These are phyloP conservation scores for Xanthoconium purpureum DNA, from an alignment of 768 basidiomycete genomes.

Conservation along the genomic window DNA sequence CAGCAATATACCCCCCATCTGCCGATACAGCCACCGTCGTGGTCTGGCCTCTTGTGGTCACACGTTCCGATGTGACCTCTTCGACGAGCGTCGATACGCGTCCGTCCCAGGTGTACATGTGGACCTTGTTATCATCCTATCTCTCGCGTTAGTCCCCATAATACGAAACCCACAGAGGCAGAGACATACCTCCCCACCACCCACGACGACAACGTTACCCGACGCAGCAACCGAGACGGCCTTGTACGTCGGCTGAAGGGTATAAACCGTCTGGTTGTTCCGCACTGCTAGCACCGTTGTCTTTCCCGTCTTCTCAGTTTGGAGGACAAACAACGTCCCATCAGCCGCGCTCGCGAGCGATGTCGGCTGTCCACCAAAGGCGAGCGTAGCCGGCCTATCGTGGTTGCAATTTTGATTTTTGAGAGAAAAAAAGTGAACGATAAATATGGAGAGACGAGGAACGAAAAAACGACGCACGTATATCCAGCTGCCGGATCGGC, in stretches of 20 bases:
- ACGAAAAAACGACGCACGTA: slow-evolving; percentile 24
- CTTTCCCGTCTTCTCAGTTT: slow-evolving; percentile 44
- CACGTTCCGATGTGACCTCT: slow-evolving; percentile 56
- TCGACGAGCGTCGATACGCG: slow-evolving; percentile 49
- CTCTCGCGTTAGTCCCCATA: too few relatives aligned
- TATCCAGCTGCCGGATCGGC: slow-evolving; percentile 41
- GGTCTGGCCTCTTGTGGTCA: slow-evolving; percentile 55
- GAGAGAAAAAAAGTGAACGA: not conserved
- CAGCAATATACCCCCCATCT: slow-evolving; percentile 69
- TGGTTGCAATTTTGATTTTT: not conserved
- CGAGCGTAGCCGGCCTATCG: slow-evolving; percentile 47
- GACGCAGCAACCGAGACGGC: slow-evolving; percentile 58
- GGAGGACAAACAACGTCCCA: slow-evolving; percentile 57
- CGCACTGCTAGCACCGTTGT: slow-evolving; percentile 59
- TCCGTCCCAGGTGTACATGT: slow-evolving; percentile 71
- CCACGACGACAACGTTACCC: slow-evolving; percentile 59
- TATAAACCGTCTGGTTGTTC: slow-evolving; percentile 64
- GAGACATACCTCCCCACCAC: slow-evolving; percentile 69
- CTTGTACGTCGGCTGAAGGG: slow-evolving; percentile 47
- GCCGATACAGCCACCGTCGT: slow-evolving; percentile 78
- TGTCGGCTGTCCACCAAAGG: slow-evolving; percentile 65
- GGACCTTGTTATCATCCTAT: slow-evolving; percentile 70
- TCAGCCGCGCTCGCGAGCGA: slow-evolving; percentile 57
- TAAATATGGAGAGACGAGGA: not conserved
- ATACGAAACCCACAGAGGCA: not conserved